Evolutionary conservation across 106 monocot genomes (phyloP), one percentile per base, ranked within the genome.

Genomic region (Dendrobium chrysotoxum): DNA sequence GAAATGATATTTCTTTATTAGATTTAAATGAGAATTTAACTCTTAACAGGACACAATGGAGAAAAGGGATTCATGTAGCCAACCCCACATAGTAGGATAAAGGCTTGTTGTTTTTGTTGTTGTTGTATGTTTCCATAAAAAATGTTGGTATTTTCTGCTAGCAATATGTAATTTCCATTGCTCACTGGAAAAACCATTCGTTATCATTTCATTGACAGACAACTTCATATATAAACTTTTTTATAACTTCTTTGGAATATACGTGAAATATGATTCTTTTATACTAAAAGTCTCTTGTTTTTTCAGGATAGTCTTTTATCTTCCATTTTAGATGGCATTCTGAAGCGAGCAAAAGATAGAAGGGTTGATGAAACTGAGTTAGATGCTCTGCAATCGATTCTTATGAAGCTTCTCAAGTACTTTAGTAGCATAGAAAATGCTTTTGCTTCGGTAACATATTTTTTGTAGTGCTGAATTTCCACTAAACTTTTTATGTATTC

Each of bases 371-470:
- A 82, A 79, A 39, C 40, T 78, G 82, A 85, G 45, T 17, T 79
- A 28, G 85, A 85, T 2, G 58, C 15, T 42, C 20, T 85, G 82
- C 81, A 79, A 25, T 75, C 82, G 10, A 75, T 85, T 75, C 75
- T 85, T 47, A 75, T 67, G 40, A 85, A 82, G 82, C 78, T 85
- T 81, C 74, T 82, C 50, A 57, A 82, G 72, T 44, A 85, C 82
- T 82, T 85, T 53, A 44, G 66, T 85, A 17, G 53, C 47, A 40
- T 85, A 57, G 81, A 82, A 82, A 55, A 75, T 72, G 38, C 44
- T 73, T 66, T 85, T 64, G 81, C 72, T 65, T 40, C 57, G 82
- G 85, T 85, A 82, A 75, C 50, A 50, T 55, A 28, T 73, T 9
- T 40, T 80, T 80, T 31, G 7, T 72, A 4, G 25, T 71, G 71